Conservation (phyloP, 164 flowering plant species). For the Aristolochia contorta region DNA sequence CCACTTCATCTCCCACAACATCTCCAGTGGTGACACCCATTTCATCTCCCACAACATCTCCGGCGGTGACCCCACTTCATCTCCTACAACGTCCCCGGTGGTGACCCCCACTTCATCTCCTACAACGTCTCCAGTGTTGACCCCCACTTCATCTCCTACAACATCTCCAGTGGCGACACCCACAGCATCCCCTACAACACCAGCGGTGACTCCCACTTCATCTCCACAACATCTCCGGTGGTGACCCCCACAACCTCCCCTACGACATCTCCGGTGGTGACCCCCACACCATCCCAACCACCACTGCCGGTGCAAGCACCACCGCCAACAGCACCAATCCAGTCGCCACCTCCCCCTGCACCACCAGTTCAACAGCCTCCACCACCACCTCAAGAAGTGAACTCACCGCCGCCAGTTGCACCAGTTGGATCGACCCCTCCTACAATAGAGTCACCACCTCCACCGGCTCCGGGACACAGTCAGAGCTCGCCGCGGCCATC, state of each 20-base stretch:
- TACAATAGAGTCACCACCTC: slow-evolving; percentile 2
- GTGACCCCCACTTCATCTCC: no score
- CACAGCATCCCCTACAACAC: background rate
- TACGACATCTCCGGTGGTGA: background rate
- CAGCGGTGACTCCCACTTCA: background rate
- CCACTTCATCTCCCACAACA: background rate
- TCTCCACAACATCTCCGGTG: background rate
- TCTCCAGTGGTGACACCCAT: background rate
- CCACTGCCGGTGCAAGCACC: slow-evolving; percentile 9
- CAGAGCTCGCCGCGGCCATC: background rate
- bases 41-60: background rate
- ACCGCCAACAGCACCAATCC: slow-evolving; percentile 3
- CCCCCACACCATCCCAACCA: background rate
- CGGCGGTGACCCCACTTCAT: background rate
- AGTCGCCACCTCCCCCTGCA: background rate
- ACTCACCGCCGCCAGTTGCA: slow-evolving; percentile 3
- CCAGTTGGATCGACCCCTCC: slow-evolving; percentile 9
- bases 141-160: background rate
- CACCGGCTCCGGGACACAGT: no score
- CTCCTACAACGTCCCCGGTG: background rate
- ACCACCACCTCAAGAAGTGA: slow-evolving; percentile 2
- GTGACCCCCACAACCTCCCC: background rate
- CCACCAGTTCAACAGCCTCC: slow-evolving; percentile 3
- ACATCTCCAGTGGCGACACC: background rate
- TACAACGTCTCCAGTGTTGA: background rate